A percentile compares a stretch with the other conserved stretches of the same genome.
Conservation (phyloP, 208 protist species). For the Wallacemonas sp. region DNA sequence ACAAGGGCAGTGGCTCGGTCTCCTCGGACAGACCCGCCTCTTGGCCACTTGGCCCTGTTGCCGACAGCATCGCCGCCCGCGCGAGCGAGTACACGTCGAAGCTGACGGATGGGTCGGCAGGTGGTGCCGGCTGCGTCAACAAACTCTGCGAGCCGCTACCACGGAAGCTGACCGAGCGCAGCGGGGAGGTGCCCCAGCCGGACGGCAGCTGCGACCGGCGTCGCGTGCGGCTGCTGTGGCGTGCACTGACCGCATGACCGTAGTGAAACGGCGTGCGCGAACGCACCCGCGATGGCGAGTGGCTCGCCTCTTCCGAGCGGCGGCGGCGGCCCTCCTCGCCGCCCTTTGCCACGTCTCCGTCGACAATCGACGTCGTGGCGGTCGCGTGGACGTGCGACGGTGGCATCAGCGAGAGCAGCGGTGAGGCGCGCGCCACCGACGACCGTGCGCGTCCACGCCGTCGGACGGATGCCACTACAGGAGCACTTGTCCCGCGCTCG, state of each 20-base stretch:
- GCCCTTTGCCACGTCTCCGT: too few species aligned
- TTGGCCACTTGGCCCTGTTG: too few species aligned
- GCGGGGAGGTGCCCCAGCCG: background rate
- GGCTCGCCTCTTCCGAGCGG: background rate
- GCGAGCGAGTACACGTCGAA: constrained; percentile 13
- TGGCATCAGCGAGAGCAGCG: background rate
- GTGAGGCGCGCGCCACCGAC: background rate
- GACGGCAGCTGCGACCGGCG: background rate
- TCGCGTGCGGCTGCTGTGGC: background rate
- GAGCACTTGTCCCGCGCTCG: too few species aligned
- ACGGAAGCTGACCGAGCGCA: constrained; percentile 4
- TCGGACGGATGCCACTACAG: too few species aligned
- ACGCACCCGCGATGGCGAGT: background rate
- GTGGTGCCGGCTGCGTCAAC: background rate
- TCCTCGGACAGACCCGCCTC: too few species aligned
- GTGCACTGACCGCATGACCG: background rate
- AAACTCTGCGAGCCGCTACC: constrained; percentile 1
- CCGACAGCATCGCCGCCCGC: background rate
- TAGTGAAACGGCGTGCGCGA: constrained; percentile 3
- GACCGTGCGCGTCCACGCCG: too few species aligned
- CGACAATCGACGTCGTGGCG: too few species aligned
- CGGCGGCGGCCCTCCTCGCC: too few species aligned
- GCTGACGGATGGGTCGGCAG: background rate
- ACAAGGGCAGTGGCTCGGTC: background rate
- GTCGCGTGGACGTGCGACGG: too few species aligned